Evolutionary conservation across 805 yeast genomes (phyloP), one percentile per base, ranked within the genome.

Genomic region (Wickerhamiella qilinensis): DNA sequence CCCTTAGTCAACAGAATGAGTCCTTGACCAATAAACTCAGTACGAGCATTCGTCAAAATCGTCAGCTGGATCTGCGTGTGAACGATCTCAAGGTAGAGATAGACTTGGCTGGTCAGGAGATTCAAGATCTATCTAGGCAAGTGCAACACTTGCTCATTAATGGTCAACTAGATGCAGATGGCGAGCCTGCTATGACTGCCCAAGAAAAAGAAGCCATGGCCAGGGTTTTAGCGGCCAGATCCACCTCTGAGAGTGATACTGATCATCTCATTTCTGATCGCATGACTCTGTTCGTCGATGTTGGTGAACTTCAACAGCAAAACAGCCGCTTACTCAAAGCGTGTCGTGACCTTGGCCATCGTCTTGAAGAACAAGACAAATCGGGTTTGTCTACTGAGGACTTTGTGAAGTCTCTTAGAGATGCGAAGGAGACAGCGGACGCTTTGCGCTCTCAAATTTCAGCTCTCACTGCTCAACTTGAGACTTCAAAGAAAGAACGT

Each of bases 71-170:
- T 19, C 46, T 47, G 21, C 60, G 55, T 35, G 45, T 54, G 25
- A 51, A 57, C 11, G 78, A 72, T 38, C 55, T 61, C 32, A 67
- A 66, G 44, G 54, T 60, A 20, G 77, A 73, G 46, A 52, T 68
- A 12, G 58, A 54, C 14, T 59, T 69, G 4, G 54, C 79, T 44
- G 65, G 68, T 33, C 70, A 68, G 40, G 74, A 77, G 45, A 69
- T 77, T 32, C 59, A 67, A 21, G 96, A 88, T 51, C 60, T 88
- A 30, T 81, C 93, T 5, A 73, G 75, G 32, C 97, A 88, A 54
- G 69, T 91, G n/a, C 83, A 81, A 47, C 68, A 67, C 36, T 64
- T 85, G 28, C 63, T 88, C 29, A 68, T 78, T 14, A 63, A 63
- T 39, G 42, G 52, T 29, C 83, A 80, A 51, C 64, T 81, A 2